Evolutionary conservation across 805 yeast species (phyloP).

Genomic region (Millerozyma miso): DNA sequence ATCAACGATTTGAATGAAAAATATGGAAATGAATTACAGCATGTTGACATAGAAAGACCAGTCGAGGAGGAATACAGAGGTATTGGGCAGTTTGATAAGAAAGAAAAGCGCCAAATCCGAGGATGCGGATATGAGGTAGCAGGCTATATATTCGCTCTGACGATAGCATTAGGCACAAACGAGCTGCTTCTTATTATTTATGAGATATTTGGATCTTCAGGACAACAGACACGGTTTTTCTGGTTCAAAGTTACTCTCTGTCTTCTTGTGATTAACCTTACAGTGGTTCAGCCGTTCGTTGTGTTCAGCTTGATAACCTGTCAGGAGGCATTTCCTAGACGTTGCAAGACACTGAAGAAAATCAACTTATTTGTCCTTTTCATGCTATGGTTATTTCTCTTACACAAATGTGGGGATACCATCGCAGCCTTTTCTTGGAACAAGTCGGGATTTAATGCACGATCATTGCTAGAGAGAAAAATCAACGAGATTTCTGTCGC

Average conservation of each 20-base stretch:
- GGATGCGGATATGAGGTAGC: conserved; percentile 9
- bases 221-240: conserved; percentile 20
- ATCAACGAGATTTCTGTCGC: conserved; percentile 43
- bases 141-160: conserved; percentile 25
- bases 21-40: conserved; percentile 12
- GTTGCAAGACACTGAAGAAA: conserved; percentile 1
- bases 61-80: conserved; percentile 9
- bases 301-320: conserved; percentile 27
- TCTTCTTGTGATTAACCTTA: conserved; percentile 33
- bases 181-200: conserved; percentile 33
- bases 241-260: conserved; percentile 39
- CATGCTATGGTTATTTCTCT: conserved; percentile 28
- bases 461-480: conserved; percentile 36
- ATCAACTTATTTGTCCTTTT: conserved; percentile 9
- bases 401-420: conserved; percentile 32
- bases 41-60: conserved; percentile 13
- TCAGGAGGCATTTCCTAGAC: conserved; percentile 22
- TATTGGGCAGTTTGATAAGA: neutral
- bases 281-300: conserved; percentile 42
- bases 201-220: conserved; percentile 25
- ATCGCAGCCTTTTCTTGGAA: conserved; percentile 21
- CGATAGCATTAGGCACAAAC: conserved; percentile 27
- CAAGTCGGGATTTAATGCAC: conserved; percentile 12
- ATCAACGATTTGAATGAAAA: conserved; percentile 13
- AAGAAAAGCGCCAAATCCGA: conserved; percentile 2